These are phyloP conservation scores for Galerina sulciceps DNA, from an alignment of 768 basidiomycete genomes.

Conservation along the genomic window DNA sequence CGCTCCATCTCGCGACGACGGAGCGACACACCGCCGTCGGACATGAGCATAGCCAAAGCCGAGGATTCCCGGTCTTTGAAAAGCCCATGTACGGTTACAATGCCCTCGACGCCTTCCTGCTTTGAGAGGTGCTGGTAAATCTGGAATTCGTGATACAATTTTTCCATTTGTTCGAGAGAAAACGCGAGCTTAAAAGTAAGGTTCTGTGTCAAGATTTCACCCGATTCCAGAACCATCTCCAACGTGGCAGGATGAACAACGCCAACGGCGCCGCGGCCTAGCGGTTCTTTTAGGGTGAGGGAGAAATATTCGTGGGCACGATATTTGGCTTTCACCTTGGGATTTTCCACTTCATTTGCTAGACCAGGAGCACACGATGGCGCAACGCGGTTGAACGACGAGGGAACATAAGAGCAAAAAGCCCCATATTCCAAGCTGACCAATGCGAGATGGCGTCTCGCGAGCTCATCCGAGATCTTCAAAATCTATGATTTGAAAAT, in stretches of 20 bases:
- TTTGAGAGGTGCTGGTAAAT: conserved; percentile 18
- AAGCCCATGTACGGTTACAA: conserved; percentile 13
- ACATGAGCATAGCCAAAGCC: conserved; percentile 20
- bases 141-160: conserved; percentile 17
- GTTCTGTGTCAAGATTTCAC: background rate
- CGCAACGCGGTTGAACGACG: background rate
- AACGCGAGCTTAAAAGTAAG: conserved; percentile 20
- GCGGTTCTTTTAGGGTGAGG: conserved; percentile 2
- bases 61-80: conserved; percentile 17
- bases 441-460: background rate
- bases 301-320: background rate
- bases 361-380: background rate
- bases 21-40: background rate
- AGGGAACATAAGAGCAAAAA: conserved; percentile 4
- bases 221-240: background rate
- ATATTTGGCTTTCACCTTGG: background rate
- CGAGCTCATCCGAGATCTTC: background rate
- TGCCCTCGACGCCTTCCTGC: conserved; percentile 7
- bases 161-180: conserved; percentile 1
- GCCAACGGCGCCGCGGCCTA: conserved; percentile 10
- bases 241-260: conserved; percentile 10
- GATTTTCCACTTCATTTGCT: background rate
- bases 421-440: background rate
- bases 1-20: background rate
- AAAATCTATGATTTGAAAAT: background rate